phyloP scores from a whole-genome alignment of 257 asterid species.

The Solanum stenotomum region DNA sequence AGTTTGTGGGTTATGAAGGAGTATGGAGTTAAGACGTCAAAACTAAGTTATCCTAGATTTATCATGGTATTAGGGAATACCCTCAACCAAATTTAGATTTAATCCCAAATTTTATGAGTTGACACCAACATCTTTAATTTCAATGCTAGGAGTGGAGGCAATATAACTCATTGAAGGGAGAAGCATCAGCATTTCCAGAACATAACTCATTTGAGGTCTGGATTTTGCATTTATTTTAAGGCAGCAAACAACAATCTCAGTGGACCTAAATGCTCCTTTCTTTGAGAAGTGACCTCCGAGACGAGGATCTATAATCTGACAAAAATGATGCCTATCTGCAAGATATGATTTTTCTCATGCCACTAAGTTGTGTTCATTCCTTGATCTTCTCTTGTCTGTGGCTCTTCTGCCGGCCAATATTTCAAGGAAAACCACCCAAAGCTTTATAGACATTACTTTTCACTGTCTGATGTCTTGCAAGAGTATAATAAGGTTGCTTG shows the following conservation, averaged over 20 bases:
- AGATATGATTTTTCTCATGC: neutral
- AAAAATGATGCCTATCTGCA: neutral
- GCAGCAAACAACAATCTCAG: neutral
- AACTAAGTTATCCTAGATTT: neutral
- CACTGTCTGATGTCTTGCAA: neutral
- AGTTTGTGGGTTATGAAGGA: neutral
- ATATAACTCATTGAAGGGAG: neutral
- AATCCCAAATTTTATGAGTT: conserved; percentile 9
- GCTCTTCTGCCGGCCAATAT: neutral
- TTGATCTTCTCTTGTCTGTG: neutral
- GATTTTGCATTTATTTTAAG: neutral
- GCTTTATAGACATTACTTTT: neutral
- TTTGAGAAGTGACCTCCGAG: neutral
- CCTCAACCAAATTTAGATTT: neutral
- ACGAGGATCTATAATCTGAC: neutral
- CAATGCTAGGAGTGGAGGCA: neutral
- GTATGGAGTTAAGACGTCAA: neutral
- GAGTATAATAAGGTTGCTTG: conserved; percentile 18
- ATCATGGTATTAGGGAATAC: neutral
- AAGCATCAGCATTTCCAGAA: neutral
- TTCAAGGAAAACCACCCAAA: neutral
- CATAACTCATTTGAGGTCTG: neutral
- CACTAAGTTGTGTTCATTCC: neutral
- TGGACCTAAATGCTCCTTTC: neutral
- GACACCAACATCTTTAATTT: neutral